Conservation (phyloP, 2,329 filamentous ascomycete genomes). For the Calonectria hongkongensis region DNA sequence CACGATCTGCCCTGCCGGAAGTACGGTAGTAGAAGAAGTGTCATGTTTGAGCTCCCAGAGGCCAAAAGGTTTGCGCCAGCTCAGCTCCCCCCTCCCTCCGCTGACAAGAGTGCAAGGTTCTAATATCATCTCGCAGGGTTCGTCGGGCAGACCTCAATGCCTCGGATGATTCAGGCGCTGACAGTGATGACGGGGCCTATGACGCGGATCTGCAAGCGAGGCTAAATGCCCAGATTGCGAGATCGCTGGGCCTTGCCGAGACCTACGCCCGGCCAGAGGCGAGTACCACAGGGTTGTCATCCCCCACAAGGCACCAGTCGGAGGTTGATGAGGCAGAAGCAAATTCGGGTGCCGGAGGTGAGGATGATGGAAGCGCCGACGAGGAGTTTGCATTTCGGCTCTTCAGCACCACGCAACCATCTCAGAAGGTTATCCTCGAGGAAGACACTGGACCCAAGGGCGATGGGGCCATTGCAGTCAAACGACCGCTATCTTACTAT, state of each 20-base stretch:
- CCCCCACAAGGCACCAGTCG: conserved; percentile 21
- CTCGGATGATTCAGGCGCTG: conserved; percentile 56
- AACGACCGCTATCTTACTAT: conserved; percentile 69
- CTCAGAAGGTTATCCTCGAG: conserved; percentile 71
- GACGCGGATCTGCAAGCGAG: conserved; percentile 64
- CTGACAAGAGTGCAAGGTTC: conserved; percentile 3
- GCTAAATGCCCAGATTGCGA: conserved; percentile 69
- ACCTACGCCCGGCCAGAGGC: conserved; percentile 33
- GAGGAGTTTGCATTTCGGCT: conserved; percentile 74
- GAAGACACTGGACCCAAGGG: conserved; percentile 62
- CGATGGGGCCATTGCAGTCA: conserved; percentile 60
- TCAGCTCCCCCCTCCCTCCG: not conserved
- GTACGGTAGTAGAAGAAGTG: conserved; percentile 14
- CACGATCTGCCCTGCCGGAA: conserved; percentile 24
- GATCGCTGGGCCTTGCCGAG: conserved; percentile 65
- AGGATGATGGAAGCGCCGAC: conserved; percentile 52
- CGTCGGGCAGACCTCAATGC: conserved; percentile 72
- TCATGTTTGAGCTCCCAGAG: conserved; percentile 57
- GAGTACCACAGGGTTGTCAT: conserved; percentile 11
- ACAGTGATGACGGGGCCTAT: conserved; percentile 57
- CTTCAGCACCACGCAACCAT: conserved; percentile 68
- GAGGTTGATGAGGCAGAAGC: conserved; percentile 36
- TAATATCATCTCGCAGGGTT: conserved; percentile 63
- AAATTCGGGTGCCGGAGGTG: conserved; percentile 43
- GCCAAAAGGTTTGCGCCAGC: conserved; percentile 57